Conservation (phyloP, 768 basidiomycete genomes). For the Tremella fuciformis region DNA sequence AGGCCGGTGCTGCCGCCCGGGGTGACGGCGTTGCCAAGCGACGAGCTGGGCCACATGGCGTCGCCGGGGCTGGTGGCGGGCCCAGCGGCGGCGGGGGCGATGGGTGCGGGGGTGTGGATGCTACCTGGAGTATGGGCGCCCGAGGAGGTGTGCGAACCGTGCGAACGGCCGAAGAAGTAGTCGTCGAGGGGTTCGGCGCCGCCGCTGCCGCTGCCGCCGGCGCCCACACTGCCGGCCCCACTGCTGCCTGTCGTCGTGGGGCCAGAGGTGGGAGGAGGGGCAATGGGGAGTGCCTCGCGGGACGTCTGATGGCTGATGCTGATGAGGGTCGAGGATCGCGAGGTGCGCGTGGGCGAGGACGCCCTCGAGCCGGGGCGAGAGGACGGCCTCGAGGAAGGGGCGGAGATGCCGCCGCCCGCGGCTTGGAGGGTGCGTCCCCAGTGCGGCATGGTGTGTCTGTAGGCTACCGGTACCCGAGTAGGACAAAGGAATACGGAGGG, state of each 20-base stretch:
- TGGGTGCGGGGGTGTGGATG: not conserved
- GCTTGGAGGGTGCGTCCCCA: too few species aligned
- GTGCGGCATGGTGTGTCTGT: too few species aligned
- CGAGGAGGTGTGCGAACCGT: not conserved
- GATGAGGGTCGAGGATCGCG: not conserved
- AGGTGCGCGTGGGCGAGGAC: slow-evolving; percentile 6
- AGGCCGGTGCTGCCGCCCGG: slow-evolving; percentile 20
- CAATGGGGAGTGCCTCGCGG: not conserved
- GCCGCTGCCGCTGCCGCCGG: not conserved
- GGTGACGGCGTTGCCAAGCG: slow-evolving; percentile 17
- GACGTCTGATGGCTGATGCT: not conserved
- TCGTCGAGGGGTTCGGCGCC: slow-evolving; percentile 1
- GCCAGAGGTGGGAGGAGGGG: not conserved
- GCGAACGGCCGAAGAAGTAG: not conserved
- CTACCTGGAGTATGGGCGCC: not conserved
- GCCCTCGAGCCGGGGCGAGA: slow-evolving; percentile 7
- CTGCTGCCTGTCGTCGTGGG: not conserved
- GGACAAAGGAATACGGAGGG: too few species aligned
- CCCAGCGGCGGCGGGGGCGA: not conserved
- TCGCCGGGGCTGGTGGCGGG: slow-evolving; percentile 8
- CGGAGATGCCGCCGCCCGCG: too few species aligned
- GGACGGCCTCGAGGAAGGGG: slow-evolving; percentile 2
- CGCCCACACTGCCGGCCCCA: too few species aligned
- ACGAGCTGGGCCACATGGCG: slow-evolving; percentile 8
- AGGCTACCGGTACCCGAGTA: too few species aligned